These are phyloP conservation scores for Drechmeria coniospora DNA, from an alignment of 2,329 filamentous ascomycete genomes.

Conservation along the genomic window DNA sequence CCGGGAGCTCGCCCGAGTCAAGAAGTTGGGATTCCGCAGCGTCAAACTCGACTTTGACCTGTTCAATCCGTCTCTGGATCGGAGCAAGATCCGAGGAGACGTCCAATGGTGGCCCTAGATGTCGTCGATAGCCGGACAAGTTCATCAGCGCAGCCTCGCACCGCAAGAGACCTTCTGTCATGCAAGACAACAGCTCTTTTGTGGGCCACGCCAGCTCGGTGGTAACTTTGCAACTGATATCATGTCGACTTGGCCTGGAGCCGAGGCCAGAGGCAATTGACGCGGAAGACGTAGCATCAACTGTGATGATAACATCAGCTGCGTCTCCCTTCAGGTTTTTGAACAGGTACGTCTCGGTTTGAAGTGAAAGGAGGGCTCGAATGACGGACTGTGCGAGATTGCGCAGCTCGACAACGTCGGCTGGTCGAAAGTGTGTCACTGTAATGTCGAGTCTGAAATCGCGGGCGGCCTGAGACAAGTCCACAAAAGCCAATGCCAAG, in stretches of 20 bases:
- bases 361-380: slow-evolving; percentile 35
- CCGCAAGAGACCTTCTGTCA: slow-evolving; percentile 25
- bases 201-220: slow-evolving; percentile 28
- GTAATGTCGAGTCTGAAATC: slow-evolving; percentile 43
- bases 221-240: slow-evolving; percentile 10
- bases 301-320: slow-evolving; percentile 5
- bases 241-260: slow-evolving; percentile 4
- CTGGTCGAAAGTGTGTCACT: slow-evolving; percentile 33
- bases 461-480: slow-evolving; percentile 38
- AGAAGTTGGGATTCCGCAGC: slow-evolving; percentile 30
- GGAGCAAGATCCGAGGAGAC: slow-evolving; percentile 26
- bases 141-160: slow-evolving; percentile 40
- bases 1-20: slow-evolving; percentile 25
- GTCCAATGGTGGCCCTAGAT: slow-evolving; percentile 26
- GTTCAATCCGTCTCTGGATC: slow-evolving; percentile 23
- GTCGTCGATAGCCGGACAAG: slow-evolving; percentile 31
- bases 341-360: slow-evolving; percentile 31
- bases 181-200: slow-evolving; percentile 27
- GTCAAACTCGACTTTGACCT: slow-evolving; percentile 30
- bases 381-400: slow-evolving; percentile 41
- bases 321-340: slow-evolving; percentile 12
- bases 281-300: slow-evolving; percentile 2
- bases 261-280: neutral
- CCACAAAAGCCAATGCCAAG: slow-evolving; percentile 36
- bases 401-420: slow-evolving; percentile 32